Conservation (phyloP, 208 protist genomes). For the Lotmaria passim region DNA sequence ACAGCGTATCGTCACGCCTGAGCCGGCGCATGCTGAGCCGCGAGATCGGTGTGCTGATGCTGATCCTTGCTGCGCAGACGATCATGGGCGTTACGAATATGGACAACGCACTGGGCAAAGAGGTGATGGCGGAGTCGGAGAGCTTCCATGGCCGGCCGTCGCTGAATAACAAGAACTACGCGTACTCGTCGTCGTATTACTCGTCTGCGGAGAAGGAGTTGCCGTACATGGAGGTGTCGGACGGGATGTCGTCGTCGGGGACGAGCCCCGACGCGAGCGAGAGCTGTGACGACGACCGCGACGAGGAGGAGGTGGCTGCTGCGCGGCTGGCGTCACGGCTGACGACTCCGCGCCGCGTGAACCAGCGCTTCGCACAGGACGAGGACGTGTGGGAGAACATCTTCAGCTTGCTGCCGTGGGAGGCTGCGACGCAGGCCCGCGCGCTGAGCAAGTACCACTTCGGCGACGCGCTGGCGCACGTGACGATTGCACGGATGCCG, state of each 20-base stretch:
- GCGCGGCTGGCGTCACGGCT: slow-evolving; percentile 15
- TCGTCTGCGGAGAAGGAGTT: slow-evolving; percentile 34
- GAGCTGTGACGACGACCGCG: slow-evolving; percentile 34
- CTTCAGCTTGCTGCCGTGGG: slow-evolving; percentile 60
- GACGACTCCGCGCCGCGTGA: slow-evolving; percentile 6
- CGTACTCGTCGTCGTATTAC: slow-evolving; percentile 40
- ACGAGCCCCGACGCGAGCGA: slow-evolving; percentile 39
- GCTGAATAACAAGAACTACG: slow-evolving; percentile 33
- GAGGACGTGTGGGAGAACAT: slow-evolving; percentile 47
- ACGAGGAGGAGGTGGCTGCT: slow-evolving; percentile 39
- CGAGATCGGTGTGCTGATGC: slow-evolving; percentile 61
- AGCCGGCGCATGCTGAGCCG: slow-evolving; percentile 39
- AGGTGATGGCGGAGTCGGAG: slow-evolving; percentile 58
- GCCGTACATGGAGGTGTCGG: slow-evolving; percentile 43
- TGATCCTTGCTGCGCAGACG: slow-evolving; percentile 56
- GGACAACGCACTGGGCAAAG: slow-evolving; percentile 62
- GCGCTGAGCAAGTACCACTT: slow-evolving; percentile 58
- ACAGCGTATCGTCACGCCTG: slow-evolving; percentile 7
- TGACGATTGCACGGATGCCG: slow-evolving; percentile 50
- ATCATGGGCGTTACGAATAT: slow-evolving; percentile 41
- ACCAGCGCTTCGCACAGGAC: slow-evolving; percentile 18
- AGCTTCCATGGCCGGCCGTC: slow-evolving; percentile 38
- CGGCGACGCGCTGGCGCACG: slow-evolving; percentile 45
- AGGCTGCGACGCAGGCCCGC: slow-evolving; percentile 39
- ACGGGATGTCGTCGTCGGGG: slow-evolving; percentile 48